Evolutionary conservation across 805 yeast species (phyloP), one percentile per base, ranked within the genome.

Genomic region (Candida glaebosa): DNA sequence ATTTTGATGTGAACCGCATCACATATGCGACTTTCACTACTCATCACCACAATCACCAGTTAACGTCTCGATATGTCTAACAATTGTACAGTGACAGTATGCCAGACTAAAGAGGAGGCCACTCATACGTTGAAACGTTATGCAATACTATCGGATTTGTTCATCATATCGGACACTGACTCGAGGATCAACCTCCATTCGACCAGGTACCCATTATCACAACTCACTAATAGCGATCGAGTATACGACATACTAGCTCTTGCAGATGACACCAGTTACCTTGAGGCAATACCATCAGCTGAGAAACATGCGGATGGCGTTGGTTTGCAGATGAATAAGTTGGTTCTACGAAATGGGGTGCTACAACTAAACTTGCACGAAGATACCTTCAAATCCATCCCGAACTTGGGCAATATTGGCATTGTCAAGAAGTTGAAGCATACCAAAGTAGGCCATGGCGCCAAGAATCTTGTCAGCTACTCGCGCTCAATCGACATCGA

Each of bases 401-500:
- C 45, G 12, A 32, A 36, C 15, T 7, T 41, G 10, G 19, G 37
- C 1, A 28, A 15, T 19, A 18, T 35, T 7, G 44, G 38, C 8
- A 22, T 15, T 7, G 35, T 44, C 6, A 34, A 17, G 10, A 47
- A 44, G 25, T 22, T 54, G 12, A 28, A 39, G 5, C 43, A 40
- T 10, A 40, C 51, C 15, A 55, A 55, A 31, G 38, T 33, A 16
- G 60, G 60, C 12, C 60, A 55, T 37, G 60, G 60, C 0, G 39
- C 56, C 6, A 39, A 43, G 20, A 38, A 44, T 31, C 33, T 39
- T 18, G 57, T 48, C 5, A 35, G 48, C 5, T 46, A 35, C 38
- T 38, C 35, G 32, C 38, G 50, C 35, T 34, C 43, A 9, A 36
- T 50, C 15, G 26, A 37, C 1, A 39, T 45, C 16, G 12, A 18